Evolutionary conservation across 805 yeast species (phyloP).

Genomic region (Kluyveromyces starmeri): DNA sequence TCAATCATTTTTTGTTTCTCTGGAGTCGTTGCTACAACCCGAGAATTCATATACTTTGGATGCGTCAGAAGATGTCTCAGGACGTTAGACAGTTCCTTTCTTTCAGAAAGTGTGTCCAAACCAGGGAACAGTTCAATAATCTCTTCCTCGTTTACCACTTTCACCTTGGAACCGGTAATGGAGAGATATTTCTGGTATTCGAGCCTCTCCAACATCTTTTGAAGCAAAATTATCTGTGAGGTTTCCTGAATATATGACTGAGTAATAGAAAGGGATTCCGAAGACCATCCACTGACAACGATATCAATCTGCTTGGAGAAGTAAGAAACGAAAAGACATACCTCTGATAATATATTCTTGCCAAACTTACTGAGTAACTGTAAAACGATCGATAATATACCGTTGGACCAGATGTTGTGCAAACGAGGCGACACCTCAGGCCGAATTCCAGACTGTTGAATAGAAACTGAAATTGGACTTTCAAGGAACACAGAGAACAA

Average conservation of each 20-base stretch:
- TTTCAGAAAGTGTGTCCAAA: constrained; percentile 48
- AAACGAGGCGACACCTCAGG: constrained; percentile 45
- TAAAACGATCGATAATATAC: constrained; percentile 61
- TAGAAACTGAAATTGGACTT: constrained; percentile 57
- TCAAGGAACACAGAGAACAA: constrained; percentile 61
- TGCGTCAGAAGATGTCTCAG: constrained; percentile 72
- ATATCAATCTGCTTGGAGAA: constrained; percentile 59
- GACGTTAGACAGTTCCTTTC: constrained; percentile 50
- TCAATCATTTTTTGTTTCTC: constrained; percentile 58
- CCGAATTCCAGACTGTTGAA: constrained; percentile 57
- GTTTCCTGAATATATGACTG: constrained; percentile 54
- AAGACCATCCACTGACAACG: constrained; percentile 62
- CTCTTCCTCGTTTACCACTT: constrained; percentile 12
- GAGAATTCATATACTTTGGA: constrained; percentile 70
- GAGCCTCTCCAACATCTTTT: constrained; percentile 45
- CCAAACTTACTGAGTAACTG: constrained; percentile 56
- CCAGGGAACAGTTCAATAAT: constrained; percentile 42
- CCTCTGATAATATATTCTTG: constrained; percentile 51
- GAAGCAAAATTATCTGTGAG: constrained; percentile 56
- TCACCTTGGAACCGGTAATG: constrained; percentile 14
- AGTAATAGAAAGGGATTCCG: constrained; percentile 33
- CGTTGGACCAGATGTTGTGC: constrained; percentile 81
- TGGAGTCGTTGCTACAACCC: constrained; percentile 51
- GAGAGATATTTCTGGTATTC: constrained; percentile 42
- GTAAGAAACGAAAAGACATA: constrained; percentile 49